phyloP scores from a whole-genome alignment of 2,329 filamentous ascomycete genomes.

The Parascedosporium putredinis region DNA sequence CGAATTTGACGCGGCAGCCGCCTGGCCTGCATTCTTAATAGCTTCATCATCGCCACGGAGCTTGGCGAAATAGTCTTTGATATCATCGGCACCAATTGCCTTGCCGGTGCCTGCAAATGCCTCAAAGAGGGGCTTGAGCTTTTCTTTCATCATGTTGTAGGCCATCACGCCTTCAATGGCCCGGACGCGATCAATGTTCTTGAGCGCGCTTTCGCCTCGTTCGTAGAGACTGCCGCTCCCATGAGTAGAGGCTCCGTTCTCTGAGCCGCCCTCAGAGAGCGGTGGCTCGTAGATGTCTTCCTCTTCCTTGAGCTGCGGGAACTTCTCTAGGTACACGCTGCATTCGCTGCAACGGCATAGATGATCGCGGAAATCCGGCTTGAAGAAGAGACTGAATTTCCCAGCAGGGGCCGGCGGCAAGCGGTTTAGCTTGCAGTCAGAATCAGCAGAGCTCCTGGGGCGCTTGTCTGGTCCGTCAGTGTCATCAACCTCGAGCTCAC shows the following conservation, averaged over 20 bases:
- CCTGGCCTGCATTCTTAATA: slow-evolving; percentile 52
- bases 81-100: slow-evolving; percentile 85
- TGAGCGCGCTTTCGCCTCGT: slow-evolving; percentile 83
- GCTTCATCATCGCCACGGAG: slow-evolving; percentile 76
- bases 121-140: slow-evolving; percentile 88
- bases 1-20: slow-evolving; percentile 26
- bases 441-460: slow-evolving; percentile 32
- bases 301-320: slow-evolving; percentile 75
- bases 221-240: slow-evolving; percentile 80
- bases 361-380: slow-evolving; percentile 64
- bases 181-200: slow-evolving; percentile 81
- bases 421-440: slow-evolving; percentile 47
- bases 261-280: slow-evolving; percentile 55
- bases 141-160: slow-evolving; percentile 92
- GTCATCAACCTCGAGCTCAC: slow-evolving; percentile 30
- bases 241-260: slow-evolving; percentile 45
- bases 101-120: slow-evolving; percentile 87
- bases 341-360: slow-evolving; percentile 78
- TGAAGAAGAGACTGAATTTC: slow-evolving; percentile 73
- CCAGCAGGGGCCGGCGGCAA: slow-evolving; percentile 46
- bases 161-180: slow-evolving; percentile 98
- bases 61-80: slow-evolving; percentile 94
- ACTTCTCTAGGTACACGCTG: slow-evolving; percentile 37
- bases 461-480: slow-evolving; percentile 36
- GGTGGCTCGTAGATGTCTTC: slow-evolving; percentile 93